Evolutionary conservation across 164 flowering plant genomes (phyloP).

Genomic region (Tinospora cordifolia): DNA sequence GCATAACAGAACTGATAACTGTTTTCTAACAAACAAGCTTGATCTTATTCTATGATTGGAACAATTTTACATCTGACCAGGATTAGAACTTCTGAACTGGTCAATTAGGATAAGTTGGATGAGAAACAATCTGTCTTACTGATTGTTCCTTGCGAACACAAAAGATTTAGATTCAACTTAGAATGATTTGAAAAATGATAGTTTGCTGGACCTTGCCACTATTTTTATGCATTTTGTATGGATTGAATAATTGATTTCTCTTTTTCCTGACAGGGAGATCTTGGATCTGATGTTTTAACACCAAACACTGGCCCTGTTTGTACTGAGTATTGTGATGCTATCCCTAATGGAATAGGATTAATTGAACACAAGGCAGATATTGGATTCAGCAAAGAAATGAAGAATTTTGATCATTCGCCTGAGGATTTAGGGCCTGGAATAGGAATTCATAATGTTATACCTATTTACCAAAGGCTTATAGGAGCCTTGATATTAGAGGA

Average conservation of each 20-base stretch:
- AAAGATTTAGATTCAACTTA: background rate
- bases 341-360: conserved; percentile 30
- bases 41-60: background rate
- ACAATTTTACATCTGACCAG: too few relatives aligned
- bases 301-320: conserved; percentile 19
- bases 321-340: conserved; percentile 22
- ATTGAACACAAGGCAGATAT: conserved; percentile 24
- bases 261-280: conserved; percentile 31
- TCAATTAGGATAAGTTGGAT: too few relatives aligned
- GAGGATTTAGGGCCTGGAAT: conserved; percentile 26
- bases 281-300: conserved; percentile 18
- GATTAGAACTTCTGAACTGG: too few relatives aligned
- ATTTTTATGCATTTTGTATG: background rate
- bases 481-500: conserved; percentile 71
- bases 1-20: too few relatives aligned
- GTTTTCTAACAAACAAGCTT: background rate
- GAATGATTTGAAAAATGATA: background rate
- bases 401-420: conserved; percentile 16
- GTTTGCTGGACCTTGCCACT: background rate
- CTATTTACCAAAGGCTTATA: conserved; percentile 59
- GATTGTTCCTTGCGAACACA: background rate
- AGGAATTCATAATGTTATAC: conserved; percentile 20
- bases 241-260: conserved; percentile 1
- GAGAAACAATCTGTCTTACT: too few relatives aligned
- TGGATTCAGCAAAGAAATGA: conserved; percentile 18